Evolutionary conservation across 345 rosid species (phyloP), one percentile per base, ranked within the genome.

Genomic region (Eucalyptus microcorys): DNA sequence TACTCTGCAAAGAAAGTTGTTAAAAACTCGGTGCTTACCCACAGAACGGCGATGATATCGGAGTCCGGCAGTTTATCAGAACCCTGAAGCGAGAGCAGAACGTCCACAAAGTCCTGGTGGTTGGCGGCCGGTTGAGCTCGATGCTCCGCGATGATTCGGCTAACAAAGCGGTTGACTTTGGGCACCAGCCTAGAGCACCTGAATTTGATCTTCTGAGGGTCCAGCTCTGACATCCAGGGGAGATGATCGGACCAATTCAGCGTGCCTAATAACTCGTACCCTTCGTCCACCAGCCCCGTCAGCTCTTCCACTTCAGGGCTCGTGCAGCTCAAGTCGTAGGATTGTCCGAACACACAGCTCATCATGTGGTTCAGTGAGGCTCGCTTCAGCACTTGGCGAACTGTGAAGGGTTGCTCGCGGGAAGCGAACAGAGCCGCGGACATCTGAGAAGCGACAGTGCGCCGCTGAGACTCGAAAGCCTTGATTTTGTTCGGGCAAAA

Each of bases 281-380:
- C 96, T 91, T 93, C 94, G 8, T 91, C 94, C 86, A 94, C 96
- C 47, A 94, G 87, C 37, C 91, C 91, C 59, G 89, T 91, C 12
- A 81, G 88, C 83, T 92, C 94, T 14, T 26, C 48, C 24, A 86
- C 89, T 13, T 53, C 87, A 5, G 53, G 37, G 84, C 30, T 76
- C 47, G 7, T 6, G 84, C 84, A 76, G 85, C 37, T 84, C 8
- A 93, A 59, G 34, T 86, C 87, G 83, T 93, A 94, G 42, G 86
- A 66, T 10, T 90, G 91, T 61, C 96, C 96, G 52, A 94, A 94
- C 7, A 93, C 93, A 2, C 92, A 92, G 47, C 92, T 89, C 96
- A 94, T 93, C 95, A 94, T 93, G 94, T 87, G 92, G 87, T 92
- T 91, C 21, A 94, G 94, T 13, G 96, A 93, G 86, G 94, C 95